Evolutionary conservation across 768 basidiomycete species (phyloP), one percentile per base, ranked within the genome.

Genomic region (Boletus barrowsii): DNA sequence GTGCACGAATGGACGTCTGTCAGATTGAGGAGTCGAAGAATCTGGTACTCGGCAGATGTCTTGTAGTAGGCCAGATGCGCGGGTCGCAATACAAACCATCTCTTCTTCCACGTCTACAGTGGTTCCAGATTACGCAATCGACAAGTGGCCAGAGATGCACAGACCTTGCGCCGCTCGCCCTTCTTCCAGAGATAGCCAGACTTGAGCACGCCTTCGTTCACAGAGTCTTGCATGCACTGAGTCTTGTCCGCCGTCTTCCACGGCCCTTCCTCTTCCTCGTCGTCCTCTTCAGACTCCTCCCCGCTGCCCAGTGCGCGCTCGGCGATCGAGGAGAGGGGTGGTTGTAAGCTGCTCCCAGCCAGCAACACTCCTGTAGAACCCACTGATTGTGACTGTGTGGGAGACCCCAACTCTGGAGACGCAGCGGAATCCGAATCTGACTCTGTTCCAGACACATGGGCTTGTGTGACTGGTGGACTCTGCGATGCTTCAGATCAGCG

Each of bases 161-260:
- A 53, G 59, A 96, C 96, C 88, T 98, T 98, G 71, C 97, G 78
- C 54, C 93, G 82, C 72, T 97, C 93, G 61, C 96, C 96, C 78
- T 98, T 98, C 83, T 99, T 99, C 84, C 87, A 90, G 48, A 98
- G 76, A 75, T 97, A 98, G 1, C 96, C 97, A 22, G 88, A 83
- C 73, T 94, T 96, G 68, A 96, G 79, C 40, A 90, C 84, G 45
- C 78, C 82, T 65, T 87, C 87, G 53, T 85, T 85, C 13, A 75
- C 73, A 4, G 83, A 79, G 53, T 78, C 76, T 52, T 76, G 78
- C 42, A 75, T 69, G 26, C 67, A 72, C 45, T 68, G 74, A 45
- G 72, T 72, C 42, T 72, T 68, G 61, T 78, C 79, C 32, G 77
- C 79, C 33, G 77, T 75, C 65, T 77, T 80, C 86, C 85, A 88